Percentiles rank a stretch among this genome's conserved stretches.
Evolutionary conservation across 2,329 filamentous ascomycete species (phyloP).

Genomic region (Fusarium algeriense): DNA sequence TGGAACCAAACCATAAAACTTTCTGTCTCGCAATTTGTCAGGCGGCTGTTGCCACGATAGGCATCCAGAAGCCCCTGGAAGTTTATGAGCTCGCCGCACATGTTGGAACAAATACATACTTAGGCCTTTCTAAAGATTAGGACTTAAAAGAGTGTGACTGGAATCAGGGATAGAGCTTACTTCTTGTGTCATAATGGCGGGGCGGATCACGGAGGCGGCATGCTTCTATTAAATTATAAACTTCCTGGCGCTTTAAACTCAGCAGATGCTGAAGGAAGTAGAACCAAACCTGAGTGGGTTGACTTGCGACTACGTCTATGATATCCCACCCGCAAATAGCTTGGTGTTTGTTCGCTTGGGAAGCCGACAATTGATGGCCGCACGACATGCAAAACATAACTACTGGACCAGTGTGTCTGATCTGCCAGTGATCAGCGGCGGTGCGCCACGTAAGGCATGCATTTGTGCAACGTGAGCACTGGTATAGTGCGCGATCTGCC

Average conservation of each 20-base stretch:
- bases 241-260: neutral
- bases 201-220: neutral
- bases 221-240: neutral
- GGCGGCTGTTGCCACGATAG: too few species aligned
- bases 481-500: neutral
- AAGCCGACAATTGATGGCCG: neutral
- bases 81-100: too few species aligned
- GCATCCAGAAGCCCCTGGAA: too few species aligned
- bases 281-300: neutral
- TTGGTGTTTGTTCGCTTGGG: neutral
- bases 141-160: neutral
- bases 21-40: too few species aligned
- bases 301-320: neutral
- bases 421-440: neutral
- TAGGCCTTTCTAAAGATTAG: conserved; percentile 48
- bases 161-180: neutral
- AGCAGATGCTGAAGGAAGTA: neutral
- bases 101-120: too few species aligned
- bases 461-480: neutral
- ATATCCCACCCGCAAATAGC: neutral
- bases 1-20: too few species aligned
- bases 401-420: neutral
- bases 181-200: neutral
- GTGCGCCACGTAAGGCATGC: neutral
- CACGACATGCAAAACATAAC: neutral